These are phyloP conservation scores for Hyaloperonospora brassicae DNA, from an alignment of 352 stramenopile species.

Conservation along the genomic window DNA sequence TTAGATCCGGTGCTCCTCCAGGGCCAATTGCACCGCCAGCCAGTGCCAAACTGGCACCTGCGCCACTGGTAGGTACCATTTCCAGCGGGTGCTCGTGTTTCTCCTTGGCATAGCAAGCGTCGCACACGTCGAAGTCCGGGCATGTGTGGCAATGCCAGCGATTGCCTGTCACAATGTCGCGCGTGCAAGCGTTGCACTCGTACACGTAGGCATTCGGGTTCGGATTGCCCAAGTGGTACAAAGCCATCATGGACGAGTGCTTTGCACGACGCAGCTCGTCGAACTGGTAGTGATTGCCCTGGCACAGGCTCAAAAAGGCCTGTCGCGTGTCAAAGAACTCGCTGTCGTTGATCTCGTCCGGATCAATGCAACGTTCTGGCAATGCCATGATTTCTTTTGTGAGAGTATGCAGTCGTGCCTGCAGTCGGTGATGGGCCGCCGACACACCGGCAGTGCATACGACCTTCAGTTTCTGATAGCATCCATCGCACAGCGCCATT, in stretches of 20 bases:
- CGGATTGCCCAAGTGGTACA: constrained; percentile 98
- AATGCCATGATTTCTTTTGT: constrained; percentile 48
- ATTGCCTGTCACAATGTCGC: constrained; percentile 75
- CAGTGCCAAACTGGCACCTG: constrained; percentile 5
- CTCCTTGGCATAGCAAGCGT: constrained; percentile 79
- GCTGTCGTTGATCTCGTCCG: constrained; percentile 79
- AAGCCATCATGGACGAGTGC: constrained; percentile 99
- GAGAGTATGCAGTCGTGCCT: constrained; percentile 44
- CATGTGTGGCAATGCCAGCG: constrained; percentile 87
- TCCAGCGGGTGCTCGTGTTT: constrained; percentile 74
- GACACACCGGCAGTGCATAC: constrained; percentile 23
- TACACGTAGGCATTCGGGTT: constrained; percentile 84
- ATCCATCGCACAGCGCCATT: constrained; percentile 66
- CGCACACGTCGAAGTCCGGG: constrained; percentile 86
- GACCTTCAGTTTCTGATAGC: constrained; percentile 64
- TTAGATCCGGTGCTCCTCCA: constrained; percentile 28
- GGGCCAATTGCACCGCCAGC: constrained; percentile 14
- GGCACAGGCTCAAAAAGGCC: constrained; percentile 95
- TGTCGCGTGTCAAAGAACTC: constrained; percentile 95
- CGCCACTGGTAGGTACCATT: constrained; percentile 69
- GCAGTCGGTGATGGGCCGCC: constrained; percentile 33
- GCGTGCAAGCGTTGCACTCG: constrained; percentile 79
- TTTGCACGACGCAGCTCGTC: constrained; percentile 97
- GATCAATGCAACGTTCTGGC: constrained; percentile 68
- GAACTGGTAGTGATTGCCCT: constrained; percentile 98